Base-by-base conservation (phyloP, 2,329 filamentous ascomycete genomes). In the Metarhizium brunneum region DNA sequence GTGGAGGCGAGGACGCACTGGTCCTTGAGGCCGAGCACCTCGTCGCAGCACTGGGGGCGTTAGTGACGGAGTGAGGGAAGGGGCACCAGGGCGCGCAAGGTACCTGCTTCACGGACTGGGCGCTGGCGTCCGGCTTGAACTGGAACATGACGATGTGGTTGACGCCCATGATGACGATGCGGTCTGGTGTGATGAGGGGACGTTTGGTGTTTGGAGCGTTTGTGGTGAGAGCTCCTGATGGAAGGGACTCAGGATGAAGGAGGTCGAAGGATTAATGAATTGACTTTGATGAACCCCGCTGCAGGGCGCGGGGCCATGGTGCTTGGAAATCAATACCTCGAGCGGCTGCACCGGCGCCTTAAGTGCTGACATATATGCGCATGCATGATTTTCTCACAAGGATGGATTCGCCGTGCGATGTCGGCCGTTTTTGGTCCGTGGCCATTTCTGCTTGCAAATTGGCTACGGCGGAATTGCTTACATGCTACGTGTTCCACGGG, bases 1-100 rank as follows among this genome's bases (percentile, higher is more conserved):
- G 81, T 79, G 1, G 69, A 71, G 2, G 85, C 82, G 60, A 87
- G 83, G 18, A 87, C 50, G 65, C 87, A 90, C 6, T 74, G 75
- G 5, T 81, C 71, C 61, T 77, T 77, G 2, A 90, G 71, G 1
- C 68, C 74, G 5, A 87, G 59, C 53, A 75, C 62, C 14, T 61
- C 59, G 3, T 61, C 56, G 60, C 65, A 69, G 42, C 63, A 61
- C 71, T 75, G 18, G 30, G 10, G 32, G 16, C n/a, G 14, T 29
- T 3, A 29, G 45, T 5, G 14, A 35, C 32, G 32, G 32, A 8
- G 32, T 11, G 7, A 35, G 10, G 32, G 2, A 35, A 8, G 6
- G 32, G 6, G 48, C 5, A 30, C 20, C 18, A 10, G 14, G 29
- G 40, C 40, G n/a, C 45, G 29, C 11, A 36, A 11, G 16, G n/a